Evolutionary conservation across 2,329 filamentous ascomycete genomes (phyloP).

Genomic region (Alternaria sp.): DNA sequence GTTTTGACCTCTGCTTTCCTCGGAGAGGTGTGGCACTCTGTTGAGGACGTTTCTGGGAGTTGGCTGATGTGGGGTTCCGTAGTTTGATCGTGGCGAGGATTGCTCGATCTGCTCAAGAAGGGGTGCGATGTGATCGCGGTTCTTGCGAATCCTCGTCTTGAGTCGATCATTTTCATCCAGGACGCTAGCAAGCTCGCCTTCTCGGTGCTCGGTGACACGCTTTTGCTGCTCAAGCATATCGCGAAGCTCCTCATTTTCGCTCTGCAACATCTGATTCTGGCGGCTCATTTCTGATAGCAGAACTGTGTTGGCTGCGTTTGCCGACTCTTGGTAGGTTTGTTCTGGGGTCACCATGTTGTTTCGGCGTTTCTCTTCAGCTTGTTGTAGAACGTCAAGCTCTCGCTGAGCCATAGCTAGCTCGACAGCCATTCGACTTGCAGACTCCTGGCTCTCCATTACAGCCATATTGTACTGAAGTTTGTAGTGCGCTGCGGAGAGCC

Average conservation of each 20-base stretch:
- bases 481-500: constrained; percentile 88
- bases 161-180: constrained; percentile 79
- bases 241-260: constrained; percentile 71
- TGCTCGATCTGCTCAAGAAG: constrained; percentile 64
- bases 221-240: constrained; percentile 77
- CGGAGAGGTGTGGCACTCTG: constrained; percentile 54
- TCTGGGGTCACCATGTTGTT: constrained; percentile 63
- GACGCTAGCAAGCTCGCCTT: constrained; percentile 75
- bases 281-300: constrained; percentile 58
- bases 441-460: constrained; percentile 83
- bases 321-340: constrained; percentile 63
- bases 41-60: constrained; percentile 48
- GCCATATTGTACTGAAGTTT: constrained; percentile 90
- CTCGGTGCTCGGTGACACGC: constrained; percentile 79
- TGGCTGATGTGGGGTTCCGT: constrained; percentile 65
- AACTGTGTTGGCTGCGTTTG: constrained; percentile 64
- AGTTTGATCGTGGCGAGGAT: constrained; percentile 67
- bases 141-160: constrained; percentile 85
- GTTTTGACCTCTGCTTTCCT: constrained; percentile 61
- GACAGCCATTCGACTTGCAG: constrained; percentile 85
- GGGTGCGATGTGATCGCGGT: constrained; percentile 81
- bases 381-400: constrained; percentile 84
- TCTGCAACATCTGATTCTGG: constrained; percentile 71
- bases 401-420: constrained; percentile 91
- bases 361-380: constrained; percentile 73